Evolutionary conservation across 306 rosid species (phyloP).

Genomic region (Sophora flavescens): DNA sequence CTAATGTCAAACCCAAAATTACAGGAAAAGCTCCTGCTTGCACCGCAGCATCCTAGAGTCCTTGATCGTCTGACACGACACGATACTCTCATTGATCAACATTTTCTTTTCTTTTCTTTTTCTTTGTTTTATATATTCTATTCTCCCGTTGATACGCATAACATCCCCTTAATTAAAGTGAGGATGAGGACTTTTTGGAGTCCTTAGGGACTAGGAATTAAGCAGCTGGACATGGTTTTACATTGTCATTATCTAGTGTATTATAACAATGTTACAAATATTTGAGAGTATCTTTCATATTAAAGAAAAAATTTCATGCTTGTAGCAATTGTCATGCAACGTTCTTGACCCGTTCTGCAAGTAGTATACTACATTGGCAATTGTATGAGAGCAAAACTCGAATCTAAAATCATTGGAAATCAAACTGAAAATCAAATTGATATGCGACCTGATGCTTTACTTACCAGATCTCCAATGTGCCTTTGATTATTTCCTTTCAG

Average conservation of each 20-base stretch:
- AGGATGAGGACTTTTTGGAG: background rate
- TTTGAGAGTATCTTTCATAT: background rate
- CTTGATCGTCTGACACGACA: background rate
- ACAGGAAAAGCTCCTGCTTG: constrained; percentile 48
- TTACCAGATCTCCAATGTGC: too few relatives aligned
- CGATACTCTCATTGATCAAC: background rate
- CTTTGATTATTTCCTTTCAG: too few relatives aligned
- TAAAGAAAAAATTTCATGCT: background rate
- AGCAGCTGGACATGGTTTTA: background rate
- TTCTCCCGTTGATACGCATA: background rate
- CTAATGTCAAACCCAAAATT: constrained; percentile 47
- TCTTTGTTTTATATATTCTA: background rate
- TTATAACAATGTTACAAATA: background rate
- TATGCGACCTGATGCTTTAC: too few relatives aligned
- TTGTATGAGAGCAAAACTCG: too few relatives aligned
- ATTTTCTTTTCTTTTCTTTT: background rate
- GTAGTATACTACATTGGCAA: too few relatives aligned
- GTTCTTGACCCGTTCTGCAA: background rate
- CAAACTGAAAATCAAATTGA: too few relatives aligned
- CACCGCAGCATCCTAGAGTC: background rate
- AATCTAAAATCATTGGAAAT: too few relatives aligned
- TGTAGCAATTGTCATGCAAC: background rate
- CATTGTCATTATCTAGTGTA: background rate
- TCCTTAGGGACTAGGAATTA: background rate
- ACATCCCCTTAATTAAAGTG: background rate